Evolutionary conservation across 306 rosid species (phyloP).

Genomic region (Hippophae tibetana): DNA sequence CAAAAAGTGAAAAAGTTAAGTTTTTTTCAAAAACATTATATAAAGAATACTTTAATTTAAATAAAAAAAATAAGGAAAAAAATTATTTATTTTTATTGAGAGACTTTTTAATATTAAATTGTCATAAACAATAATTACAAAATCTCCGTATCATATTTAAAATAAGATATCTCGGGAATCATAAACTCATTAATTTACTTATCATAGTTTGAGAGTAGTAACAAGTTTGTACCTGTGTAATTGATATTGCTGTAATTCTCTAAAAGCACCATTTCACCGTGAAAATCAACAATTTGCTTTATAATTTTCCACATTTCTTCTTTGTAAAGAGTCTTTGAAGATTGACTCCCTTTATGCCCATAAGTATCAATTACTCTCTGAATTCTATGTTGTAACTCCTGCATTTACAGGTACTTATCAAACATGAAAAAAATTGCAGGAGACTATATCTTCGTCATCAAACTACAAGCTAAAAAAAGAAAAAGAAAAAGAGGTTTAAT

Average conservation of each 20-base stretch:
- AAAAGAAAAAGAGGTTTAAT: too few relatives aligned
- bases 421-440: neutral
- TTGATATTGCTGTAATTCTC: slow-evolving; percentile 79
- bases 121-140: too few relatives aligned
- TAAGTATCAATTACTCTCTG: slow-evolving; percentile 39
- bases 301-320: slow-evolving; percentile 61
- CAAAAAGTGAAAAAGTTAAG: too few relatives aligned
- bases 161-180: too few relatives aligned
- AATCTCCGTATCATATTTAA: too few relatives aligned
- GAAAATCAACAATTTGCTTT: slow-evolving; percentile 78
- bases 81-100: too few relatives aligned
- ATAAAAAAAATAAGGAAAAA: too few relatives aligned
- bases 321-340: slow-evolving; percentile 32
- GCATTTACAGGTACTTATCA: neutral
- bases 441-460: neutral
- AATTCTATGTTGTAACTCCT: slow-evolving; percentile 68
- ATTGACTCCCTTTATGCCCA: slow-evolving; percentile 48
- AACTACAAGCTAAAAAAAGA: neutral
- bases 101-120: too few relatives aligned
- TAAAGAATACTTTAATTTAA: too few relatives aligned
- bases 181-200: too few relatives aligned
- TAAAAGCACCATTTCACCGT: slow-evolving; percentile 88
- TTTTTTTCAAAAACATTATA: too few relatives aligned
- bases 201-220: neutral
- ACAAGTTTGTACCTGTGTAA: slow-evolving; percentile 49